Conservation (phyloP, 345 rosid genomes). For the Gossypium anomalum region DNA sequence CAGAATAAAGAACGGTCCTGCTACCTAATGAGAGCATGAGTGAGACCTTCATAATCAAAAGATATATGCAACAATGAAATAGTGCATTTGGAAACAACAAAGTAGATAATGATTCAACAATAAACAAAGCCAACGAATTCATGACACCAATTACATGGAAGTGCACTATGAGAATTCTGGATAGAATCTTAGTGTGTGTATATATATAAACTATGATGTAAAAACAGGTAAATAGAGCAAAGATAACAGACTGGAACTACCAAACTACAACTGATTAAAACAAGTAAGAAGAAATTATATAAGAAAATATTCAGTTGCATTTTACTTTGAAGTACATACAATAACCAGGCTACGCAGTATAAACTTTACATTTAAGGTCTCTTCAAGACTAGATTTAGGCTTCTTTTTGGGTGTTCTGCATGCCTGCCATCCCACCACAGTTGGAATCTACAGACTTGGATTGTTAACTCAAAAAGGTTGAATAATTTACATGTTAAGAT, state of each 20-base stretch:
- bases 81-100: neutral
- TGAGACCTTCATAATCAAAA: neutral
- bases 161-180: neutral
- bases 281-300: neutral
- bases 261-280: neutral
- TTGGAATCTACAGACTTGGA: neutral
- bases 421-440: neutral
- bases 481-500: neutral
- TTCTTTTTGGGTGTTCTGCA: neutral
- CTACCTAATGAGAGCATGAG: neutral
- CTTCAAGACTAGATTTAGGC: neutral
- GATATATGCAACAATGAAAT: neutral
- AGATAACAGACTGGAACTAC: neutral
- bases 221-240: neutral
- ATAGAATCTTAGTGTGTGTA: neutral
- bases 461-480: neutral
- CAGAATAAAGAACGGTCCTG: neutral
- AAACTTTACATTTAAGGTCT: neutral
- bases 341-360: neutral
- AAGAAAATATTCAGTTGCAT: neutral
- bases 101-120: neutral
- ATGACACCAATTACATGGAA: neutral
- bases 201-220: neutral
- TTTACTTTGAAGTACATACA: neutral
- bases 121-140: neutral